These are phyloP conservation scores for Pseudopyrenochaeta lycopersici DNA, from an alignment of 2,329 filamentous ascomycete genomes.

Conservation along the genomic window DNA sequence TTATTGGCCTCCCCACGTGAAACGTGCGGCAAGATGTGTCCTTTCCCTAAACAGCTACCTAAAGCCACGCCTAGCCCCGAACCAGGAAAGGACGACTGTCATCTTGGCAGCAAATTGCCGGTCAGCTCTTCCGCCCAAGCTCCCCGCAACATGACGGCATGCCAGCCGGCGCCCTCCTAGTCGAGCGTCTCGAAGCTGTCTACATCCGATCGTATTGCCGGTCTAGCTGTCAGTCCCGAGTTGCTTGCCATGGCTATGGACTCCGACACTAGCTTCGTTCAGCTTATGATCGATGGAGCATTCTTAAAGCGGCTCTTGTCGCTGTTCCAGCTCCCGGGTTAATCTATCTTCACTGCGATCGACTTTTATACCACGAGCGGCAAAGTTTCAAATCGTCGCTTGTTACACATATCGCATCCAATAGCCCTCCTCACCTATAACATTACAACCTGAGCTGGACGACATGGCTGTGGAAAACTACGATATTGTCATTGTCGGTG, in stretches of 20 bases:
- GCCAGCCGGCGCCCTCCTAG: slow-evolving; percentile 17
- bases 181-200: slow-evolving; percentile 16
- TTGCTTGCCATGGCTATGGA: slow-evolving; percentile 31
- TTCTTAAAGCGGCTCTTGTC: slow-evolving; percentile 17
- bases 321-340: slow-evolving; percentile 5
- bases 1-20: background rate
- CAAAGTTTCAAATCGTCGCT: slow-evolving; percentile 1
- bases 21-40: background rate
- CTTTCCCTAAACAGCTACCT: background rate
- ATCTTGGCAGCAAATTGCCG: slow-evolving; percentile 28
- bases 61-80: background rate
- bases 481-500: slow-evolving; percentile 84
- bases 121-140: slow-evolving; percentile 30
- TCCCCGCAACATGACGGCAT: slow-evolving; percentile 40
- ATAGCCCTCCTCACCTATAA: slow-evolving; percentile 1
- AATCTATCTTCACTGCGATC: slow-evolving; percentile 12
- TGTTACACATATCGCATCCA: slow-evolving; percentile 5
- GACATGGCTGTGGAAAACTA: slow-evolving; percentile 57
- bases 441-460: background rate
- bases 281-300: slow-evolving; percentile 16
- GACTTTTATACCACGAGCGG: slow-evolving; percentile 5
- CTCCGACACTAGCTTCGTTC: slow-evolving; percentile 21
- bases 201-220: slow-evolving; percentile 38
- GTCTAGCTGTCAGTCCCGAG: slow-evolving; percentile 27
- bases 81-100: background rate